Evolutionary conservation across 106 monocot genomes (phyloP).

Genomic region (Dioscorea zingiberensis): DNA sequence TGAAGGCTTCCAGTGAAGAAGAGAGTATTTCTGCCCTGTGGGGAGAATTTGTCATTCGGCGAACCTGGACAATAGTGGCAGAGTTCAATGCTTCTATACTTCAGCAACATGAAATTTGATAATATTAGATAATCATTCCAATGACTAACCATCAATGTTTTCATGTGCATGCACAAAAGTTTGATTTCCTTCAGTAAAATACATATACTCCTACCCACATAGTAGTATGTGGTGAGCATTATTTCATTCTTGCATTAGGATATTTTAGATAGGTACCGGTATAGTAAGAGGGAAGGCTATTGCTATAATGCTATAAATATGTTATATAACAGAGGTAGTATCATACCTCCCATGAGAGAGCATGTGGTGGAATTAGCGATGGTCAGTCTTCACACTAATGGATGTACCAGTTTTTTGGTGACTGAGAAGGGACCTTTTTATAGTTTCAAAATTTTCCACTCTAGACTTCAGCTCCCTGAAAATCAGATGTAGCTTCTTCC

Average conservation of each 20-base stretch:
- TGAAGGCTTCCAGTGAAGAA: constrained; percentile 96
- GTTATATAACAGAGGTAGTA: not conserved
- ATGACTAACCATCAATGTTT: no score
- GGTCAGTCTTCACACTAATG: constrained; percentile 54
- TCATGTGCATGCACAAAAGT: no score
- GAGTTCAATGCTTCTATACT: not conserved
- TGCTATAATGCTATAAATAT: not conserved
- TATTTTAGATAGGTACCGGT: no score
- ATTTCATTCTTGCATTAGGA: no score
- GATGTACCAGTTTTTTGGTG: constrained; percentile 47
- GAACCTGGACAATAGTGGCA: constrained; percentile 47
- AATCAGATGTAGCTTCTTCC: constrained; percentile 89
- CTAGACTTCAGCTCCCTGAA: constrained; percentile 81
- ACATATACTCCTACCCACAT: no score
- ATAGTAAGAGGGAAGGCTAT: no score
- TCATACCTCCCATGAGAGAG: constrained; percentile 92
- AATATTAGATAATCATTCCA: no score
- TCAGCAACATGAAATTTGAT: no score
- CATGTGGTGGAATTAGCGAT: constrained; percentile 87
- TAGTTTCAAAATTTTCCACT: constrained; percentile 74
- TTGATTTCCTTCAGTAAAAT: no score
- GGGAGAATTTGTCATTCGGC: constrained; percentile 89
- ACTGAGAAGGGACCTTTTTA: constrained; percentile 39
- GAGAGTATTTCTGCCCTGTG: constrained; percentile 94
- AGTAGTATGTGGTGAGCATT: no score